These are phyloP conservation scores for Tricholoma sp. DNA, from an alignment of 768 basidiomycete genomes.

Conservation along the genomic window DNA sequence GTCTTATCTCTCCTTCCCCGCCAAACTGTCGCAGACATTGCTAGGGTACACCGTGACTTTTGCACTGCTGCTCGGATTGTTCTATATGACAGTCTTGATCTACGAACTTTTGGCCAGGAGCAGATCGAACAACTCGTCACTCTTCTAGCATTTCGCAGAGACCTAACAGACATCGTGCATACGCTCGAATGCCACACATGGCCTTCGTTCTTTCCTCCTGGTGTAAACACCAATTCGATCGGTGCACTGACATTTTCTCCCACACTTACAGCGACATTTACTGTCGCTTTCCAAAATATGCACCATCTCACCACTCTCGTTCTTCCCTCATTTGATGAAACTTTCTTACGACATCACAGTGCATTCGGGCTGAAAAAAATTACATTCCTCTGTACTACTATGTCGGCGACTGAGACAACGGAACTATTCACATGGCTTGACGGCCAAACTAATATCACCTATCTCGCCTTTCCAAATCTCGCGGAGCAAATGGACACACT, in stretches of 20 bases:
- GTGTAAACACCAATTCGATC: not conserved
- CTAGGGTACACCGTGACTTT: constrained; percentile 29
- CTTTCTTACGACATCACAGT: constrained; percentile 36
- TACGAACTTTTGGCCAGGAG: constrained; percentile 22
- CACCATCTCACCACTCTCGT: constrained; percentile 33
- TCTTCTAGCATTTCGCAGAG: constrained; percentile 31
- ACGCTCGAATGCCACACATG: constrained; percentile 36
- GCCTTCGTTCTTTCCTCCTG: constrained; percentile 33
- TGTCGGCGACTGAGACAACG: constrained; percentile 26
- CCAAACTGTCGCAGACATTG: constrained; percentile 21
- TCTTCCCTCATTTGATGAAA: constrained; percentile 37
- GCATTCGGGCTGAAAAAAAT: constrained; percentile 37
- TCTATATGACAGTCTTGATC: constrained; percentile 30
- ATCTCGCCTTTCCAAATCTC: constrained; percentile 36
- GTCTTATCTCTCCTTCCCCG: constrained; percentile 33
- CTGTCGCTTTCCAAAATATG: constrained; percentile 42
- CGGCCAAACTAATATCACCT: constrained; percentile 35
- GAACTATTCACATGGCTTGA: constrained; percentile 37
- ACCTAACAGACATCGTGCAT: constrained; percentile 36
- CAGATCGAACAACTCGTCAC: constrained; percentile 31
- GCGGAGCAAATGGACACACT: constrained; percentile 15
- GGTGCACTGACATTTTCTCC: constrained; percentile 13
- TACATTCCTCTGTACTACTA: constrained; percentile 29
- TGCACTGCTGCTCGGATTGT: constrained; percentile 24
- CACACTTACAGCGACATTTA: constrained; percentile 35